Percentiles rank a stretch among this genome's conserved stretches.
Conservation (phyloP, 2,329 filamentous ascomycete species). For the Microdochium trichocladiopsis region DNA sequence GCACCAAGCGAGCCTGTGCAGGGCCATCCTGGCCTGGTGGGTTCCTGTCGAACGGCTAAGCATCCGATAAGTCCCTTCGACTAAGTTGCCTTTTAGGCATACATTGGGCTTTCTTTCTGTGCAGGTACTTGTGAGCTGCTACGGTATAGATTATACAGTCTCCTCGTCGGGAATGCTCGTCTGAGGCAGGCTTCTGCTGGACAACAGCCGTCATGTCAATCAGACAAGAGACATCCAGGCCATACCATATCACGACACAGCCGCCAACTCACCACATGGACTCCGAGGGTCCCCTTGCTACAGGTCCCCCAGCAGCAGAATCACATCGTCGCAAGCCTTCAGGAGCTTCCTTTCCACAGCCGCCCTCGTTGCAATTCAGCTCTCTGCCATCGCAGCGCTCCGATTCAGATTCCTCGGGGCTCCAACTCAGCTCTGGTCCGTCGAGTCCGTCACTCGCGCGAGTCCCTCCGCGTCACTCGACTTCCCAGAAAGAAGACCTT, state of each 20-base stretch:
- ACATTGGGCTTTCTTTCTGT: background rate
- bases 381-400: background rate
- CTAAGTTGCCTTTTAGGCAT: no score
- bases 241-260: background rate
- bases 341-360: background rate
- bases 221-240: background rate
- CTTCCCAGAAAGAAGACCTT: conserved; percentile 23
- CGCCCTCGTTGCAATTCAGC: background rate
- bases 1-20: no score
- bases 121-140: background rate
- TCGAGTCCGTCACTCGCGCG: conserved; percentile 7
- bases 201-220: background rate
- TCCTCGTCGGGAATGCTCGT: no score
- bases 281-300: background rate
- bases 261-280: background rate
- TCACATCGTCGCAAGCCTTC: background rate
- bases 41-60: no score
- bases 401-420: background rate
- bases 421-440: background rate
- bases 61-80: background rate
- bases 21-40: no score
- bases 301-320: background rate
- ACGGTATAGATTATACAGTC: no score
- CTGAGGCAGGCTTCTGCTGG: no score
- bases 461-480: conserved; percentile 9